phyloP scores from a whole-genome alignment of 345 rosid genomes.

The Hibiscus tridactylites region DNA sequence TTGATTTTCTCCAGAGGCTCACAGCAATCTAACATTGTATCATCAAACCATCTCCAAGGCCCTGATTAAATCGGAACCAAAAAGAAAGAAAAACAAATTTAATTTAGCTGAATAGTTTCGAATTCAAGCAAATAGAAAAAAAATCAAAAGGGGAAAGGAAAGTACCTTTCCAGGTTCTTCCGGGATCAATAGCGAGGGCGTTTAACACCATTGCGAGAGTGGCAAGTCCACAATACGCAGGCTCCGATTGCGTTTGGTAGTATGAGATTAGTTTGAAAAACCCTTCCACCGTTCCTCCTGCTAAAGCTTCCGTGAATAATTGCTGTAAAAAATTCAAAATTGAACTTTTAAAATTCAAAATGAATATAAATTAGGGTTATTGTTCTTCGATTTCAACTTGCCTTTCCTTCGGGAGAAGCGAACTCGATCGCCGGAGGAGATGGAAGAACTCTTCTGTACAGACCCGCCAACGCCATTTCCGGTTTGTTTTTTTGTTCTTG shows the following conservation, averaged over 20 bases:
- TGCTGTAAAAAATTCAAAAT: conserved; percentile 12
- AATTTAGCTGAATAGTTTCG: background rate
- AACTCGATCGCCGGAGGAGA: conserved; percentile 63
- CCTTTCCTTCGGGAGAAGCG: conserved; percentile 53
- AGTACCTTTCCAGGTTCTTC: conserved; percentile 35
- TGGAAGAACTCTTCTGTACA: conserved; percentile 44
- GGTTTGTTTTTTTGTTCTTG: background rate
- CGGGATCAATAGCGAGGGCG: conserved; percentile 40
- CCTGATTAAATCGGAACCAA: conserved; percentile 13
- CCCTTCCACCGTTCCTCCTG: conserved; percentile 28
- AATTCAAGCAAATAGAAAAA: background rate
- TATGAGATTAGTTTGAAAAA: conserved; percentile 29
- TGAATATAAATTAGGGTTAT: background rate
- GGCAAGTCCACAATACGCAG: conserved; percentile 39
- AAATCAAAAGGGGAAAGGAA: background rate
- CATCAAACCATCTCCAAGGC: conserved; percentile 40
- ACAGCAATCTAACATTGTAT: conserved; percentile 35
- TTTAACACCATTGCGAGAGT: conserved; percentile 34
- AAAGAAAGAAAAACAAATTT: background rate
- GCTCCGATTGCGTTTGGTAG: conserved; percentile 42
- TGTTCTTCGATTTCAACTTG: background rate
- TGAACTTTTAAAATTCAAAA: background rate
- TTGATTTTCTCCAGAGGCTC: conserved; percentile 26
- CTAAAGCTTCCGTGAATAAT: conserved; percentile 30
- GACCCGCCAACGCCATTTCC: conserved; percentile 40